Conservation (phyloP, 2,329 filamentous ascomycete genomes). For the Alternaria conjuncta region DNA sequence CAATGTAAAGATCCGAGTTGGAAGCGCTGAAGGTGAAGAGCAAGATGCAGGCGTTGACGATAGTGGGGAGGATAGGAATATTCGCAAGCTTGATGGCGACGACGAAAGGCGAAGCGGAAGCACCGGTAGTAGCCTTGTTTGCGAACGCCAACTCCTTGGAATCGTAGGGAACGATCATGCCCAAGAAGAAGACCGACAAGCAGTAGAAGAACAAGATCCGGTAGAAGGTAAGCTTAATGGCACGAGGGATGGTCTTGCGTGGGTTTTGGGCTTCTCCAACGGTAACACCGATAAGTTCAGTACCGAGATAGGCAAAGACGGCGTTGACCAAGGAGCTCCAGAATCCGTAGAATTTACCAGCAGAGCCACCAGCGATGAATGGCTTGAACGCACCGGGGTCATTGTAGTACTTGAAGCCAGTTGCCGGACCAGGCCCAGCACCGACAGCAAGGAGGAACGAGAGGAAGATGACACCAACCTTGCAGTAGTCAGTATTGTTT, state of each 20-base stretch:
- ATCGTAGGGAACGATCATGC: conserved; percentile 79
- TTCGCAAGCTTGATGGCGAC: conserved; percentile 71
- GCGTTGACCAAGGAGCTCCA: conserved; percentile 78
- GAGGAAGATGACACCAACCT: conserved; percentile 54
- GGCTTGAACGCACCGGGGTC: conserved; percentile 54
- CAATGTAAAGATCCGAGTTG: conserved; percentile 79
- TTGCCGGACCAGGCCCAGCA: conserved; percentile 49
- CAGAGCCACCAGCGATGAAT: conserved; percentile 43
- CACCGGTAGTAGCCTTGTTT: conserved; percentile 53
- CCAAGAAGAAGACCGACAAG: conserved; percentile 74
- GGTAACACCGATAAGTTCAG: conserved; percentile 78
- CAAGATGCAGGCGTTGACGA: conserved; percentile 76
- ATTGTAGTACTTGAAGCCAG: conserved; percentile 56
- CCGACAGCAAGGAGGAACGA: conserved; percentile 54
- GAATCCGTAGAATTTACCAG: conserved; percentile 55
- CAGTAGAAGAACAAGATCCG: conserved; percentile 84
- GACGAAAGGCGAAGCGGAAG: conserved; percentile 75
- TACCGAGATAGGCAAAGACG: conserved; percentile 76
- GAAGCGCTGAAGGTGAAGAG: conserved; percentile 78
- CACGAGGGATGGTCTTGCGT: conserved; percentile 75
- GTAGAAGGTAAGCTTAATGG: conserved; percentile 81
- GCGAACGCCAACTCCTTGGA: conserved; percentile 65
- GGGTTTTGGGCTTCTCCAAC: conserved; percentile 83
- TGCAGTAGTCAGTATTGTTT: background rate
- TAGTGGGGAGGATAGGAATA: conserved; percentile 70